phyloP scores from a whole-genome alignment of 129 eudicot species.

The Lonicera japonica region DNA sequence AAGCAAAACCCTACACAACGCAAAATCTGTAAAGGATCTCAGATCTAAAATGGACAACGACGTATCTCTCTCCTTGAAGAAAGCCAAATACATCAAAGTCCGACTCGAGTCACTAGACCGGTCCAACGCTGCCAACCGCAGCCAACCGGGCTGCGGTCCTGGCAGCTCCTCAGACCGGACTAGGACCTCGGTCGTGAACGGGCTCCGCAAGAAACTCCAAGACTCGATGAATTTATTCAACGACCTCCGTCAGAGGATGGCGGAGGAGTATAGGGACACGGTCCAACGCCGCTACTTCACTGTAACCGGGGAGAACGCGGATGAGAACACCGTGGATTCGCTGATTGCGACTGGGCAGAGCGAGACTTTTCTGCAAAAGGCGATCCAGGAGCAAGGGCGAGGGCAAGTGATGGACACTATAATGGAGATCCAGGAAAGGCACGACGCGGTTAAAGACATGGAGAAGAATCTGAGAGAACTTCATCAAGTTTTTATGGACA shows the following conservation, averaged over 20 bases:
- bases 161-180: conserved; percentile 84
- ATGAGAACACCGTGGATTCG: conserved; percentile 43
- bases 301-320: conserved; percentile 80
- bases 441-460: conserved; percentile 68
- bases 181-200: conserved; percentile 67
- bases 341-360: conserved; percentile 72
- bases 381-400: conserved; percentile 82
- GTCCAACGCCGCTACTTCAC: conserved; percentile 74
- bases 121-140: conserved; percentile 66
- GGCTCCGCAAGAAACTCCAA: conserved; percentile 57
- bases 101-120: conserved; percentile 64
- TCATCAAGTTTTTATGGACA: conserved; percentile 85
- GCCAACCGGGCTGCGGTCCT: conserved; percentile 75
- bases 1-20: conserved; percentile 68
- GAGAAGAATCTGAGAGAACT: conserved; percentile 68
- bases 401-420: conserved; percentile 88
- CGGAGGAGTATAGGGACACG: conserved; percentile 69
- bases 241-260: conserved; percentile 48
- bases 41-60: conserved; percentile 66
- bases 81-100: conserved; percentile 62
- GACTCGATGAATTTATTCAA: conserved; percentile 58
- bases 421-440: conserved; percentile 74
- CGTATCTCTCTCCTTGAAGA: conserved; percentile 49
- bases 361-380: conserved; percentile 70
- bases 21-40: conserved; percentile 52